Percentiles rank a stretch among this genome's conserved stretches.
Evolutionary conservation across 2,329 filamentous ascomycete genomes (phyloP).

Genomic region (Penicillium glabrum): DNA sequence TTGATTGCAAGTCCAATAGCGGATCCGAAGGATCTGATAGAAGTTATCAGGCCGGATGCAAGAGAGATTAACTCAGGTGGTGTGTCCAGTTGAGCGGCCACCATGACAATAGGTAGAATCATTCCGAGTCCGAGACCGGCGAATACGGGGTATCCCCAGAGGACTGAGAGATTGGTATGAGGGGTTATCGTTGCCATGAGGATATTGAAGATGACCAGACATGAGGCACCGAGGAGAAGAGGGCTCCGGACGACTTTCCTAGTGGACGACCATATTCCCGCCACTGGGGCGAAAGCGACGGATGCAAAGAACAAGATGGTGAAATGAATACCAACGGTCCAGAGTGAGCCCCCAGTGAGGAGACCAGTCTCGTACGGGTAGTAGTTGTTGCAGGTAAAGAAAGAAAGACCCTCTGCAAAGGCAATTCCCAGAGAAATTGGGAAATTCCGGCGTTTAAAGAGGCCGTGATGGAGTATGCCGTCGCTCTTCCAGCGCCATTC

Average conservation of each 20-base stretch:
- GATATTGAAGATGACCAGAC: not conserved
- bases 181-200: not conserved
- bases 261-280: not conserved
- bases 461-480: not conserved
- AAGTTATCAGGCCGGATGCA: not conserved
- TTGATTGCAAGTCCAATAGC: not conserved
- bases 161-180: not conserved
- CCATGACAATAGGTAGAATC: not conserved
- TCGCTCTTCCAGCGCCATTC: not conserved
- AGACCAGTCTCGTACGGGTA: not conserved
- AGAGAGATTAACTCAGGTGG: not conserved
- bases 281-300: not conserved
- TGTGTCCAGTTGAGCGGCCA: not conserved
- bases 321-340: not conserved
- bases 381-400: not conserved
- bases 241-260: not conserved
- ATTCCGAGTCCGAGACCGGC: not conserved
- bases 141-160: not conserved
- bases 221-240: not conserved
- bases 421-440: not conserved
- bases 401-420: not conserved
- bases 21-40: not conserved
- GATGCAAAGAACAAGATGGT: not conserved
- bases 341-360: not conserved
- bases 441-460: not conserved